Base-by-base conservation (phyloP, 257 asterid species). In the Misopates orontium region DNA sequence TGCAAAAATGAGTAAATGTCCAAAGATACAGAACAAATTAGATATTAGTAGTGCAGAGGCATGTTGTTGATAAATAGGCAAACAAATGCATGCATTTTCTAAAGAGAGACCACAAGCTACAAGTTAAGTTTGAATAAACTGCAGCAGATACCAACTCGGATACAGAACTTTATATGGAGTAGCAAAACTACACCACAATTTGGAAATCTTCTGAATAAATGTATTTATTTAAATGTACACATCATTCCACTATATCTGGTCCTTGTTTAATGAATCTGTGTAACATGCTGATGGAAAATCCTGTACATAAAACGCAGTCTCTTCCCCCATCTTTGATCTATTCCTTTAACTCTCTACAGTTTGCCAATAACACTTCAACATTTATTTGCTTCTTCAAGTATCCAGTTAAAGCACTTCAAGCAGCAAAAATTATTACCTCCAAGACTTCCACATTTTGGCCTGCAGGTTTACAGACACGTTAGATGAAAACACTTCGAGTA, bases 321-420 rank as follows among this genome's bases (percentile, higher is more conserved):
- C 23, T 10, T 58, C 15, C 23, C 19, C 48, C 4, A 7, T 10
- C 3, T 55, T 32, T 10, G 49, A 36, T 20, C 49, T 49, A 62
- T 42, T 58, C 48, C 20, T 39, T 17, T 2, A 21, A 49, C 28
- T 19, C 36, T 8, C 25, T 60, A 40, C 4, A 62, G 44, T 23
- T 36, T 20, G 10, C 5, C 25, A 24, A 2, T 1, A 24, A 23
- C 14, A 22, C 44, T 66, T 22, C 24, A 53, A 42, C 40, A 28
- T 45, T n/a, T 23, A 14, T 40, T 23, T 15, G 64, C 56, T 40
- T 23, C 72, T 42, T 45, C 41, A 11, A 54, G 54, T 65, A 65
- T 25, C 56, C 42, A 49, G 20, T 22, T 12, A 23, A 17, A 48
- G 17, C 18, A 14, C 52, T 8, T n/a, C 52, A 56, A 23, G 39